Base-by-base conservation (phyloP, 2,329 filamentous ascomycete species). In the Macrophomina phaseolina region DNA sequence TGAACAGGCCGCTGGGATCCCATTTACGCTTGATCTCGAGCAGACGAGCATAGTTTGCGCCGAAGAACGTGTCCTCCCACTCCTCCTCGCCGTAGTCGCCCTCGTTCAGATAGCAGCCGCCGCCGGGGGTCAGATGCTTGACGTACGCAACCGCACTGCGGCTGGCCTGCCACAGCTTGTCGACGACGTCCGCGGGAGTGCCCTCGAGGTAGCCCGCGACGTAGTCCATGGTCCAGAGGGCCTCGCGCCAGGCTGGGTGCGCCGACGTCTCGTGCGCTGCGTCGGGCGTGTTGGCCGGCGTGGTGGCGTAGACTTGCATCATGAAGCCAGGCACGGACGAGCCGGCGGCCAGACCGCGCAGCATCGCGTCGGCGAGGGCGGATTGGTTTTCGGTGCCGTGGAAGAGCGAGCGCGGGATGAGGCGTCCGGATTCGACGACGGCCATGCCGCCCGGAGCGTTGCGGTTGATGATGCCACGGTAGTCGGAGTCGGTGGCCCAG, bases 391-490 rank as follows among this genome's bases (percentile, higher is more conserved):
- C 69, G 32, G 75, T 71, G 11, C 70, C 56, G 2, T 63, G 14
- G 63, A 78, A 78, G 1, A 77, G 73, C 5, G 67, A 64, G 46
- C 69, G 72, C 1, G 76, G 76, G 18, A 78, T 71, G 55, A 78
- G 75, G 9, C 76, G 75, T 4, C 75, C 74, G 4, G 73, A 71
- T 55, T 77, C 75, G 30, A 73, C 72, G 34, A 77, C 68, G 16
- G 76, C 76, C 9, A 78, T 65, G 23, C 76, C 76, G 5, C 77
- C 76, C 1, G 71, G 74, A 4, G 76, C 75, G 34, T 78, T 78
- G 14, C 71, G 72, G 5, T 75, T 67, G 42, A 78, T 73, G 32
- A 69, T 70, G 6, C 75, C 75, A 34, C 61, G 68, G 36, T 66
- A 66, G 16, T 74, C 75, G 56, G 75, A 76, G 16, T 56, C 55